Percentiles rank a stretch among this genome's conserved stretches.
These are phyloP conservation scores for Parasarocladium wereldwijsianum DNA, from an alignment of 2,329 filamentous ascomycete species.

Conservation along the genomic window DNA sequence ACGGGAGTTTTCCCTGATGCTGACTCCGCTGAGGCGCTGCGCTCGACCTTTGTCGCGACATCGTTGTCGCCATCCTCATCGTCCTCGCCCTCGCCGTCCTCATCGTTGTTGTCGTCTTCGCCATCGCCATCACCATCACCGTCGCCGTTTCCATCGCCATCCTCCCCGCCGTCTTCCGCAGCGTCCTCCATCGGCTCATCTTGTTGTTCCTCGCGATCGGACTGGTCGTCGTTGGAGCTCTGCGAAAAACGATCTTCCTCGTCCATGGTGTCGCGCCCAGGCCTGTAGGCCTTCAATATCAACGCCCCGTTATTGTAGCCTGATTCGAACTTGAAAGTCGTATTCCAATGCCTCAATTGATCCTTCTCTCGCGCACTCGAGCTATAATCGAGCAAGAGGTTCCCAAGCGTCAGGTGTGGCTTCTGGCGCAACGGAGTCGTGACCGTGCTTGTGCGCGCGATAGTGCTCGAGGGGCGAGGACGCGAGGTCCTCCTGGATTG, in stretches of 20 bases:
- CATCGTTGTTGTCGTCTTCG: slow-evolving; percentile 56
- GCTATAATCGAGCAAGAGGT: too few relatives aligned
- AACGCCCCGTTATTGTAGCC: too few relatives aligned
- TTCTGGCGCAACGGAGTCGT: too few relatives aligned
- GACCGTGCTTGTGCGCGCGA: too few relatives aligned
- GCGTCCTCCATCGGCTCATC: slow-evolving; percentile 4
- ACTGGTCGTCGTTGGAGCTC: slow-evolving; percentile 4
- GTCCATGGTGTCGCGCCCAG: slow-evolving; percentile 8
- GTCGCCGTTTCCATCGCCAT: slow-evolving; percentile 41
- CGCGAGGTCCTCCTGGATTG: too few relatives aligned
- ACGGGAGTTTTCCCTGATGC: slow-evolving; percentile 5
- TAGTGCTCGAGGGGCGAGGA: too few relatives aligned
- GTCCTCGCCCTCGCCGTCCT: slow-evolving; percentile 48
- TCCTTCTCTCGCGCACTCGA: too few relatives aligned
- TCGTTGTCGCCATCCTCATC: slow-evolving; percentile 21
- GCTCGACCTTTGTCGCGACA: slow-evolving; percentile 16
- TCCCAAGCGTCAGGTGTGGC: too few relatives aligned
- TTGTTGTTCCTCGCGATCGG: slow-evolving; percentile 3
- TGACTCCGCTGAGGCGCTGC: slow-evolving; percentile 11
- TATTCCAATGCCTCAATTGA: too few relatives aligned
- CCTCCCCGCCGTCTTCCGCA: slow-evolving; percentile 53
- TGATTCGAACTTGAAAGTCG: too few relatives aligned
- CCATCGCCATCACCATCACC: slow-evolving; percentile 20
- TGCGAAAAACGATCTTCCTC: slow-evolving; percentile 3
- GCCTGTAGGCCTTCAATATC: slow-evolving; percentile 41